Percentiles rank a stretch among this genome's conserved stretches.
Conservation (phyloP, 2,329 filamentous ascomycete species). For the Pseudogymnoascus sp. region DNA sequence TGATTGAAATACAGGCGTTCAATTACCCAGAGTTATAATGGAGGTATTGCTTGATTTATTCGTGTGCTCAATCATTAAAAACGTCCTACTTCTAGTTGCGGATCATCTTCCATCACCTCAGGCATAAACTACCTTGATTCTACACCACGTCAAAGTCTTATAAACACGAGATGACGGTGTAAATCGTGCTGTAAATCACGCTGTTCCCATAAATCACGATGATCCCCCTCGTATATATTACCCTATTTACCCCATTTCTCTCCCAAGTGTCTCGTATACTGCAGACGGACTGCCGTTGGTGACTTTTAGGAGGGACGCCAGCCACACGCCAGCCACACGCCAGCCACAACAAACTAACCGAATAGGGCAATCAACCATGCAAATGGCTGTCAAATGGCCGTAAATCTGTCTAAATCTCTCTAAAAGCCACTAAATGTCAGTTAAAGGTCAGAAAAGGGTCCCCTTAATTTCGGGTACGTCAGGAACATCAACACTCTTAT, state of each 20-base stretch:
- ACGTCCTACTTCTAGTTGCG: not conserved
- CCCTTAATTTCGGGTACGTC: slow-evolving; percentile 6
- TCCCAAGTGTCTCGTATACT: not conserved
- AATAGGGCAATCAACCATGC: not conserved
- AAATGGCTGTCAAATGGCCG: slow-evolving; percentile 4
- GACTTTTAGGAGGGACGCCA: not conserved
- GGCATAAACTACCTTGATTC: not conserved
- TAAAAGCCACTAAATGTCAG: not conserved
- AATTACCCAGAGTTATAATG: not conserved
- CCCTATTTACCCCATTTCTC: no score
- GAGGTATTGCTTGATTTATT: not conserved
- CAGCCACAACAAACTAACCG: not conserved
- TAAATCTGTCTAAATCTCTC: not conserved
- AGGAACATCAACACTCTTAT: not conserved
- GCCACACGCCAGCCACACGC: not conserved
- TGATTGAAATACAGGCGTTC: not conserved
- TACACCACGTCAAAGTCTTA: not conserved
- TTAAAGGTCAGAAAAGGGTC: not conserved
- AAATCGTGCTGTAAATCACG: not conserved
- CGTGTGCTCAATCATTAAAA: not conserved
- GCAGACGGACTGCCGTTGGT: not conserved
- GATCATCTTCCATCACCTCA: not conserved
- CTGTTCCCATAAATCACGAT: not conserved
- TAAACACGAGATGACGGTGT: not conserved
- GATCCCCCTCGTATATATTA: slow-evolving; percentile 6